Evolutionary conservation across 2,329 filamentous ascomycete species (phyloP), one percentile per base, ranked within the genome.

Genomic region (Verticillium nonalfalfae): DNA sequence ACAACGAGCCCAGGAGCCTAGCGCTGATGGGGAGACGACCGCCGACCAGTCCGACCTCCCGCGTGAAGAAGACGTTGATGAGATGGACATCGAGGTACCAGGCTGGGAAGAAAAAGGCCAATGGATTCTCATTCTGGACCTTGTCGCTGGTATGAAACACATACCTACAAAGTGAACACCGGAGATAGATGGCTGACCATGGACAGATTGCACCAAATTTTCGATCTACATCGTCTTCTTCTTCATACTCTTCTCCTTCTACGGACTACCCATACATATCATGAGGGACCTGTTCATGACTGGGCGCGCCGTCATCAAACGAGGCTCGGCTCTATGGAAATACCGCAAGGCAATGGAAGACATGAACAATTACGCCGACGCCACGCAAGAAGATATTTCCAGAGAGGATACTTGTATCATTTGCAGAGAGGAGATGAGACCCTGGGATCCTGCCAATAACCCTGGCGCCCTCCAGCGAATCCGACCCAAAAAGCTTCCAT

Each of bases 41-140:
- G 67, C 70, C 5, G 75, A 70, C 63, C 74, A 76, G 60, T 79
- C 81, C 56, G 77, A 82, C 45, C 71, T 90, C 26, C 86, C 86
- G 1, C 80, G 81, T 60, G 88, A 90, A 63, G 87, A 91, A 57
- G 90, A 94, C 62, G 83, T 97, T 21, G 91, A 97, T 63, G 93
- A 97, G 73, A 91, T 95, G 79, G 93, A 99, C 67, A 89, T 95
- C 59, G 95, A 99, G 72, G 91, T 97, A 21, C 90, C 93, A 4
- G 95, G 94, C 10, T 99, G 95, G 95, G 93, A 97, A 71, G 88
- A 91, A 63, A 99, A 98, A 79, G 92, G 95, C 40, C 90, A 95
- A 68, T 98, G 90, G 85, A 82, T 97, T 14, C 87, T 99, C 67
- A 93, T 89, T 70, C 81, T 98, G 62, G 94, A 99, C 73, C 84